These are phyloP conservation scores for Colletotrichum ledebouriae DNA, from an alignment of 2,329 filamentous ascomycete species.

Conservation along the genomic window DNA sequence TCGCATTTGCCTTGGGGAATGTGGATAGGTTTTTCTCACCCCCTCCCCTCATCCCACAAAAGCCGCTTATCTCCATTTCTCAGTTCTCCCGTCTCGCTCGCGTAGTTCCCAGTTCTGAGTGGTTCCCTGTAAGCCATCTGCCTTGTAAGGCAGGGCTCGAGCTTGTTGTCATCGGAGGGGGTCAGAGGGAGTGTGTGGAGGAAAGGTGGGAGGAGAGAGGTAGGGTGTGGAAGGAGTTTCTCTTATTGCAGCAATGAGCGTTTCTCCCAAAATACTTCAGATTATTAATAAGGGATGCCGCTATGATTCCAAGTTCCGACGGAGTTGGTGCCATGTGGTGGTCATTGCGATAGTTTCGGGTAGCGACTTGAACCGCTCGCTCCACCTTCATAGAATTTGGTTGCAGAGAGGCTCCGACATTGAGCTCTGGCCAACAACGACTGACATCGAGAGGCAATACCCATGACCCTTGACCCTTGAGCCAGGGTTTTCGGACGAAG, in stretches of 20 bases:
- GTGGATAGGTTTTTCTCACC: not conserved
- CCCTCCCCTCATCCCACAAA: slow-evolving; percentile 6
- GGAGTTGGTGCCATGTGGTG: not conserved
- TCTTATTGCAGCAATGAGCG: not conserved
- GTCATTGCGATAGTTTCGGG: slow-evolving; percentile 39
- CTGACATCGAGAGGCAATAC: not conserved
- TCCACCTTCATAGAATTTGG: slow-evolving; percentile 28
- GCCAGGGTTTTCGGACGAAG: slow-evolving; percentile 28
- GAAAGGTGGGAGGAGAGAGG: not conserved
- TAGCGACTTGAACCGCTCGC: slow-evolving; percentile 36
- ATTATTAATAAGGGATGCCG: not conserved
- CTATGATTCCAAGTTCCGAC: too few relatives aligned
- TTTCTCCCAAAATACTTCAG: slow-evolving; percentile 7
- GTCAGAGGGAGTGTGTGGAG: slow-evolving; percentile 10
- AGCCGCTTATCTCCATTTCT: slow-evolving; percentile 27
- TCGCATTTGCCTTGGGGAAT: not conserved
- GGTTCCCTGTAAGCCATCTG: slow-evolving; percentile 34
- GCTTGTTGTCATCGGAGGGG: slow-evolving; percentile 1
- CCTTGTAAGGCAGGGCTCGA: slow-evolving; percentile 29
- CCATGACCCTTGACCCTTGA: slow-evolving; percentile 7
- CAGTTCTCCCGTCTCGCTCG: slow-evolving; percentile 1
- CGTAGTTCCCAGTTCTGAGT: slow-evolving; percentile 5
- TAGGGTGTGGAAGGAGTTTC: slow-evolving; percentile 4
- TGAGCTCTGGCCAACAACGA: slow-evolving; percentile 10
- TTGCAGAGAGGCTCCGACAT: slow-evolving; percentile 34